Percentiles rank a stretch among this genome's conserved stretches.
Evolutionary conservation across 2,329 filamentous ascomycete genomes (phyloP).

Genomic region (Clonostachys solani): DNA sequence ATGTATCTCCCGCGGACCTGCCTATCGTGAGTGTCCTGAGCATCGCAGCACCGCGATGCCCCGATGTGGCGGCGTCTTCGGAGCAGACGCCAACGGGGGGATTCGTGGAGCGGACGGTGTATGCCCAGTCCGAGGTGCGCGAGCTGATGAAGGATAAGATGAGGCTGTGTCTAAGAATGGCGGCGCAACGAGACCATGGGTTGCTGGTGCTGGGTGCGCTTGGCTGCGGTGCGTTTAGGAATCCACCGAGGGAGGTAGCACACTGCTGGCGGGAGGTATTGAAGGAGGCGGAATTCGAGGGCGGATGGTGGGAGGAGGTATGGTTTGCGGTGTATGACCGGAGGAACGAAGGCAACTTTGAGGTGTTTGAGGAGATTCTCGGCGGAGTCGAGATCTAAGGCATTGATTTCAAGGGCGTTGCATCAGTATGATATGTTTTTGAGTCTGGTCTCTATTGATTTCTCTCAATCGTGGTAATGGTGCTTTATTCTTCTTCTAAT

Average conservation of each 20-base stretch:
- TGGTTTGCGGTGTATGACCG: slow-evolving; percentile 58
- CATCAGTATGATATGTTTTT: no score
- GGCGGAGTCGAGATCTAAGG: background rate
- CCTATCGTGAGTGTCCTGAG: slow-evolving; percentile 56
- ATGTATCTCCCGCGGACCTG: slow-evolving; percentile 20
- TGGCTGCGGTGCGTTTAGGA: slow-evolving; percentile 63
- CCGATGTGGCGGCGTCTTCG: slow-evolving; percentile 14
- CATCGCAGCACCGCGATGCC: slow-evolving; percentile 49
- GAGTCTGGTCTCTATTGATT: no score
- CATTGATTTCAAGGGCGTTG: background rate
- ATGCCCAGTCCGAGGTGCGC: slow-evolving; percentile 36
- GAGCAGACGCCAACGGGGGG: slow-evolving; percentile 3
- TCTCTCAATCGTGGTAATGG: no score
- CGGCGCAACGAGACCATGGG: slow-evolving; percentile 50
- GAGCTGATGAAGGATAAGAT: slow-evolving; percentile 59
- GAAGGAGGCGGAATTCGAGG: slow-evolving; percentile 53
- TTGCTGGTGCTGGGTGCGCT: slow-evolving; percentile 63
- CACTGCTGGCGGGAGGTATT: slow-evolving; percentile 59
- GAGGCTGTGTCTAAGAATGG: slow-evolving; percentile 53
- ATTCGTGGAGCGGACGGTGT: slow-evolving; percentile 20
- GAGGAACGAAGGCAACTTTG: slow-evolving; percentile 41
- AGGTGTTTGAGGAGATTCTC: slow-evolving; percentile 39
- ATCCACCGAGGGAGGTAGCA: slow-evolving; percentile 60
- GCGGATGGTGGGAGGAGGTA: slow-evolving; percentile 60
- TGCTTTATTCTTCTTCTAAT: no score